These are phyloP conservation scores for Leccinum variabile DNA, from an alignment of 1,284 basidiomycete species.

Conservation along the genomic window DNA sequence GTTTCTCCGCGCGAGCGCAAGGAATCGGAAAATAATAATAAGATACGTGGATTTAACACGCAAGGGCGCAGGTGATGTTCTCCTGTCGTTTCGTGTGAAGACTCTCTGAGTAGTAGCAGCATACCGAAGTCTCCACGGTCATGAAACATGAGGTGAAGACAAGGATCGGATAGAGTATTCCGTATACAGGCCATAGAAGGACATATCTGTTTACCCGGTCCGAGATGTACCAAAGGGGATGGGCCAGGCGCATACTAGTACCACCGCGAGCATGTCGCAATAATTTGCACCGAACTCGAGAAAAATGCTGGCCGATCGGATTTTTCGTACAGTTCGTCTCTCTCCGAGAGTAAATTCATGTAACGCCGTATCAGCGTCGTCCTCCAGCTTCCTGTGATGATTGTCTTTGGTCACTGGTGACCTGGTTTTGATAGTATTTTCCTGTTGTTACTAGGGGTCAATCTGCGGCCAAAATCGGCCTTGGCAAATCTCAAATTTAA, in stretches of 20 bases:
- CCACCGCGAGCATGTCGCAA: neutral
- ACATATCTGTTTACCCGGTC: constrained; percentile 3
- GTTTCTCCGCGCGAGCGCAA: neutral
- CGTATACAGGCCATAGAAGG: constrained; percentile 2
- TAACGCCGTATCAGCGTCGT: neutral
- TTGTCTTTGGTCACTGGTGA: constrained; percentile 5
- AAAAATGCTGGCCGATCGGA: neutral
- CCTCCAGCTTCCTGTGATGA: neutral
- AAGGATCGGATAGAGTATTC: neutral
- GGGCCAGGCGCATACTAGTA: neutral
- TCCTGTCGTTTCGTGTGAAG: constrained; percentile 12
- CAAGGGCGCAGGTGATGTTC: neutral
- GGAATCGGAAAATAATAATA: neutral
- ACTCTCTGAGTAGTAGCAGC: neutral
- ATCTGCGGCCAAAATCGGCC: constrained; percentile 2
- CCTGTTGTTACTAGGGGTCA: neutral
- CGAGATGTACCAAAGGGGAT: constrained; percentile 8
- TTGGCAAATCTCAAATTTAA: constrained; percentile 24
- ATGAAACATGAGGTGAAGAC: neutral
- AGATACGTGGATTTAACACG: neutral
- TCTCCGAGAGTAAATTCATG: constrained; percentile 3
- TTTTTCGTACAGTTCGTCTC: neutral
- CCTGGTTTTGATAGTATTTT: neutral
- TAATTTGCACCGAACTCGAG: neutral
- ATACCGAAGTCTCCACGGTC: neutral